Conservation (phyloP, 352 stramenopile genomes). For the Pythium dissimile region DNA sequence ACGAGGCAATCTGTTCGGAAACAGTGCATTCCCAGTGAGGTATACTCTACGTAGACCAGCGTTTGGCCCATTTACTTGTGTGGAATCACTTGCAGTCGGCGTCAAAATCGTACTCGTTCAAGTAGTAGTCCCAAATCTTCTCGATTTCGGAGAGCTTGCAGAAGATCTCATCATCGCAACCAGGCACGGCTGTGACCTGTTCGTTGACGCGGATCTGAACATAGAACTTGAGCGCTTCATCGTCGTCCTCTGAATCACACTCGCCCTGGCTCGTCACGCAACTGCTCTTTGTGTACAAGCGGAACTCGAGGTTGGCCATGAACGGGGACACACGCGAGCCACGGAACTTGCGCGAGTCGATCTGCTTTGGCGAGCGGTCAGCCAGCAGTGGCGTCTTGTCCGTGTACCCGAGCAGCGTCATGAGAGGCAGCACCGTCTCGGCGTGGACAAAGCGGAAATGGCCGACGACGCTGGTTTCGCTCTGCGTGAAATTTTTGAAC, state of each 20-base stretch:
- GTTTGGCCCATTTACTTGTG: too few species aligned
- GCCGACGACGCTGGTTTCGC: constrained; percentile 5
- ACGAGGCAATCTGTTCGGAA: too few species aligned
- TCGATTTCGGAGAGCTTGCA: constrained; percentile 18
- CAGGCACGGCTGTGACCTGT: constrained; percentile 11
- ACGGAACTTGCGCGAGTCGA: constrained; percentile 14
- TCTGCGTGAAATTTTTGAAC: constrained; percentile 8
- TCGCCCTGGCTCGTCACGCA: neutral
- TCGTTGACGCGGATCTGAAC: constrained; percentile 25
- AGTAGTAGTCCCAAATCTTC: constrained; percentile 13
- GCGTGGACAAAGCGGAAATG: constrained; percentile 24
- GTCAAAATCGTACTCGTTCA: constrained; percentile 19
- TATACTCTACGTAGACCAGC: too few species aligned
- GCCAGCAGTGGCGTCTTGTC: constrained; percentile 10
- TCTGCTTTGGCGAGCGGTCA: neutral
- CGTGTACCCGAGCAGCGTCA: constrained; percentile 18
- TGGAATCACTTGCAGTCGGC: constrained; percentile 11
- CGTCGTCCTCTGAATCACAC: neutral
- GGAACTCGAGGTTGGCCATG: constrained; percentile 22
- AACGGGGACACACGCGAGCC: constrained; percentile 10
- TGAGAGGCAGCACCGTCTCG: constrained; percentile 17
- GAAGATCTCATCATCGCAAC: constrained; percentile 16
- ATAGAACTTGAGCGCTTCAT: constrained; percentile 8
- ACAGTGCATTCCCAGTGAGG: too few species aligned
- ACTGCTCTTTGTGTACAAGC: constrained; percentile 12